These are phyloP conservation scores for Zizania palustris DNA, from an alignment of 202 grass and related monocot genomes.

Conservation along the genomic window DNA sequence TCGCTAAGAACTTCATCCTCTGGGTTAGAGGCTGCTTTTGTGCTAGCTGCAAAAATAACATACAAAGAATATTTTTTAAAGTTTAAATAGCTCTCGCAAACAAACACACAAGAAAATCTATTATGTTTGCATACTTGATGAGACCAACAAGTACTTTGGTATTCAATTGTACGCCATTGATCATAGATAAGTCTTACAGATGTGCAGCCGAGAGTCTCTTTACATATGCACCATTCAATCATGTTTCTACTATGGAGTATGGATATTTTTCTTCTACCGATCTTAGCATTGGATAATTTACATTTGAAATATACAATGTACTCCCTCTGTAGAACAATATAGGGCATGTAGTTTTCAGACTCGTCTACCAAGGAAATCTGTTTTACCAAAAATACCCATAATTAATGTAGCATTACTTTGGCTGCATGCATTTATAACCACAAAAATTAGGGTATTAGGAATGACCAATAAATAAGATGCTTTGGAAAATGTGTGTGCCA, in stretches of 20 bases:
- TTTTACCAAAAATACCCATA: no score
- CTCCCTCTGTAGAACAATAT: no score
- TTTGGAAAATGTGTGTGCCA: no score
- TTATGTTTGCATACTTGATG: constrained; percentile 7
- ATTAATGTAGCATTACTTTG: no score
- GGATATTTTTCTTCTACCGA: constrained; percentile 9
- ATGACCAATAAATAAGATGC: no score
- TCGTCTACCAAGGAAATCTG: no score
- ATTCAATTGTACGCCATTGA: constrained; percentile 17
- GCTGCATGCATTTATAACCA: no score
- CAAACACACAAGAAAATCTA: constrained; percentile 1
- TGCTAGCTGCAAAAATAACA: constrained; percentile 48
- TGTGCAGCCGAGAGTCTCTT: constrained; percentile 24
- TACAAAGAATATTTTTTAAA: constrained; percentile 23
- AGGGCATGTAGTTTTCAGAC: no score
- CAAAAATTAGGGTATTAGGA: no score
- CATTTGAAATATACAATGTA: neutral
- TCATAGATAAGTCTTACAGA: constrained; percentile 10
- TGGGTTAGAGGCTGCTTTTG: constrained; percentile 51
- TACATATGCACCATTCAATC: constrained; percentile 1
- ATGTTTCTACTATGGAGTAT: neutral
- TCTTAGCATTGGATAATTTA: constrained; percentile 5
- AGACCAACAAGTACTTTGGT: constrained; percentile 16
- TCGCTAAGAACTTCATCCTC: constrained; percentile 68
- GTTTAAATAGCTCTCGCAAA: constrained; percentile 4